Evolutionary conservation across 192 early-diverging fungal genomes (phyloP), one percentile per base, ranked within the genome.

Genomic region (Pecoramyces ruminantium): DNA sequence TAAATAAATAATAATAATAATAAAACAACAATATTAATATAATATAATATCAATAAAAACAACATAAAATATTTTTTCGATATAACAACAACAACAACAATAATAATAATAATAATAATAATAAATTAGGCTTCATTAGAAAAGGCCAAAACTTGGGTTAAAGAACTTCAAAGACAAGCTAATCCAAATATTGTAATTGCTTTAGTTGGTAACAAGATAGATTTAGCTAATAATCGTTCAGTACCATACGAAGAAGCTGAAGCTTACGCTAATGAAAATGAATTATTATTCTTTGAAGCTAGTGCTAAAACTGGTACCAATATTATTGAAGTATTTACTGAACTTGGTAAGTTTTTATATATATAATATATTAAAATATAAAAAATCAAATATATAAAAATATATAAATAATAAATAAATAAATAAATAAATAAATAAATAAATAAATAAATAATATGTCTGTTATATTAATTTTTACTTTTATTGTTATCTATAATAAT

Each of bases 101-200:
- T n/a, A 25, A 38, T 77, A 21, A 28, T n/a, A n/a, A 58, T 58
- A 30, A 27, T 80, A 89, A 80, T 86, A 77, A 86, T 85, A 67
- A 84, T 83, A 79, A 89, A 85, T 29, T 79, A 83, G 86, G 85
- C 95, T 13, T 97, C 96, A 18, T 87, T 99, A 78, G 94, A 96
- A 79, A 94, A 92, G 83, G 96, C 96, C 79, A 96, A 96, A 86
- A 89, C 93, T 28, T 99, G 96, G 96, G 93, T 98, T 16, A 95
- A 94, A 84, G 96, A 97, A 84, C 90, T 99, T n/a, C 94, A 97
- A 87, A 92, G 95, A 79, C 95, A 98, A 85, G 96, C 96, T 17
- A 94, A 94, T 84, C 94, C 96, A 29, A 93, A 95, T 87, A 95
- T 98, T 85, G 95, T 98, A 79, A 98, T 99, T 91, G 93, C 94